Base-by-base conservation (phyloP, 352 stramenopile genomes). In the Pythium coloratum region DNA sequence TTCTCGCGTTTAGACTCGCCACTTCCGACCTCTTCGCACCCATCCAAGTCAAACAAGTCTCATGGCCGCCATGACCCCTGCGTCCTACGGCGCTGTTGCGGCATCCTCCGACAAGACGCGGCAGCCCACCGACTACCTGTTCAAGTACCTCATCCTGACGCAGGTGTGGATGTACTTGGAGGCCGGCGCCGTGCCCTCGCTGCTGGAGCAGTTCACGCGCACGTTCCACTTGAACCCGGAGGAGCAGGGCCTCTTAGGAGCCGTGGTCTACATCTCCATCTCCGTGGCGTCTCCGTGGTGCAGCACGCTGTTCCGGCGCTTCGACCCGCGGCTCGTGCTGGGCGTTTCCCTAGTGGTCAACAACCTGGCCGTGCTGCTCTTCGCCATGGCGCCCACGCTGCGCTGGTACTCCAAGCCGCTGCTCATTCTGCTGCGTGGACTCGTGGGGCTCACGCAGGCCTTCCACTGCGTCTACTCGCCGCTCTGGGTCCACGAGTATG, bases 111-210 rank as follows among this genome's bases (percentile, higher is more conserved):
- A 24, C 44, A 20, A 50, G 44, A 13, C 14, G 44, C 44, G 36
- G 20, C 55, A 16, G 40, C 55, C 14, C 46, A 76, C 70, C 56
- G 82, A 88, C 42, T 90, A 93, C 62, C 76, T 96, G 6, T 96
- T 96, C 76, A 91, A 93, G 63, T 96, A 84, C 64, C 74, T 96
- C 30, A 80, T 96, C 61, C 76, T 95, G 55, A 84, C 81, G 40
- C 88, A 96, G 66, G 81, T 95, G 34, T 92, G 84, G 69, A 91
- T 95, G 77, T 96, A 96, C 67, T 73, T 95, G 40, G 88, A 96
- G 66, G 88, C 88, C 6, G 88, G 88, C 59, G 88, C 88, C 16
- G 86, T 96, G 69, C 87, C 87, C 38, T 88, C 88, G 53, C 73
- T 95, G 38, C 77, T 96, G 57, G 76, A 93, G 71, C 75, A 92